Percentiles rank a stretch among this genome's conserved stretches.
Evolutionary conservation across 2,329 filamentous ascomycete species (phyloP).

Genomic region (Trichoderma sp.): DNA sequence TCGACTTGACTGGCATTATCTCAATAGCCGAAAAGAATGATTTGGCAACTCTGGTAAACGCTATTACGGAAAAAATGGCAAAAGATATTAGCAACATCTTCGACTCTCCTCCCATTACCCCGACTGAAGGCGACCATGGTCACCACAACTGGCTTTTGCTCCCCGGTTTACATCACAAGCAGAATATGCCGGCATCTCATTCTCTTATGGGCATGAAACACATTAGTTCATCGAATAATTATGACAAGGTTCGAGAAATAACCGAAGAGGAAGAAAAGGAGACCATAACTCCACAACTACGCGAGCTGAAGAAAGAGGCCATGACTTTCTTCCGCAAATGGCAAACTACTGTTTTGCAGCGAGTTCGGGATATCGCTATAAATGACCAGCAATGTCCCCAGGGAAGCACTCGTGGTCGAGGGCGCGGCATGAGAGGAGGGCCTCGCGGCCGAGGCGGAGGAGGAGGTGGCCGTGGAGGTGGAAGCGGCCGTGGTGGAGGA

Average conservation of each 20-base stretch:
- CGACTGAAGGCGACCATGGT: constrained; percentile 30
- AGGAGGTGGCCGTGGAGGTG: constrained; percentile 31
- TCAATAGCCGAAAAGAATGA: constrained; percentile 49
- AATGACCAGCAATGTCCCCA: constrained; percentile 35
- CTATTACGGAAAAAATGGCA: constrained; percentile 55
- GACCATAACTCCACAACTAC: constrained; percentile 45
- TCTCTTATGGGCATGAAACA: constrained; percentile 8
- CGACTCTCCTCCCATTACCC: constrained; percentile 42
- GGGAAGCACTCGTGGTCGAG: constrained; percentile 34
- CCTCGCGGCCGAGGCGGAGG: constrained; percentile 27
- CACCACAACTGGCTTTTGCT: constrained; percentile 36
- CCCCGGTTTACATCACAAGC: constrained; percentile 31
- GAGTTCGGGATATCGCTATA: constrained; percentile 66
- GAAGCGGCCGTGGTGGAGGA: constrained; percentile 34
- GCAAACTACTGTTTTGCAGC: constrained; percentile 66
- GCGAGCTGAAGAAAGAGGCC: constrained; percentile 66
- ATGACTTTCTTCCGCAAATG: constrained; percentile 76
- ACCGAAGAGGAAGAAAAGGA: constrained; percentile 33
- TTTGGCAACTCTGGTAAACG: constrained; percentile 48
- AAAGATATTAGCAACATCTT: constrained; percentile 52
- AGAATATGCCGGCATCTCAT: constrained; percentile 20
- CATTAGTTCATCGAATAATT: constrained; percentile 23
- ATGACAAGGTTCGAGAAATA: constrained; percentile 29
- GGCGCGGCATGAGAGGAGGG: constrained; percentile 32
- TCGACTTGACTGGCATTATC: constrained; percentile 51